Conservation (phyloP, 495 filamentous ascomycete genomes). For the Aspergillus baeticus region DNA sequence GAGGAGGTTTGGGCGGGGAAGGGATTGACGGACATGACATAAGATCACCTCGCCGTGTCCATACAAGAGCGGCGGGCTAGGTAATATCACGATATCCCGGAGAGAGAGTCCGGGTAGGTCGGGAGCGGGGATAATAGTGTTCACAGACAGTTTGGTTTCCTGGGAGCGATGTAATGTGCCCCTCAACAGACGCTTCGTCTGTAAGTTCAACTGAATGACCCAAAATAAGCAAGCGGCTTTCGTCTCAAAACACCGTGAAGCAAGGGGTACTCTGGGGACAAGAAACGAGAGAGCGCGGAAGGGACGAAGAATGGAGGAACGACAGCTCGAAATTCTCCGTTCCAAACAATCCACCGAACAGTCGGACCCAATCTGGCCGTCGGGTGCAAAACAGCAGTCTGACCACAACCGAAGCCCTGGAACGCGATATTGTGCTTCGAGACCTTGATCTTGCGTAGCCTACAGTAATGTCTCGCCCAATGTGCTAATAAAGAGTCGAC, state of each 20-base stretch:
- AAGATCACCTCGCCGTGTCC: slow-evolving; percentile 36
- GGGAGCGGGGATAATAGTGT: slow-evolving; percentile 1
- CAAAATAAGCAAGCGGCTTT: slow-evolving; percentile 2
- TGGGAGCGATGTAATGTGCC: background rate
- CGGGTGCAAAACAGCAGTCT: slow-evolving; percentile 17
- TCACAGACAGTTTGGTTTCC: background rate
- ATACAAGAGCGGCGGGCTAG: slow-evolving; percentile 24
- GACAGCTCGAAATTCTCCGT: slow-evolving; percentile 20
- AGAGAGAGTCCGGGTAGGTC: background rate
- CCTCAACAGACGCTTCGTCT: background rate
- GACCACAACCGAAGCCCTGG: background rate
- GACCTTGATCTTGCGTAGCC: background rate
- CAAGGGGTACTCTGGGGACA: slow-evolving; percentile 11
- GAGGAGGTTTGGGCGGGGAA: slow-evolving; percentile 34
- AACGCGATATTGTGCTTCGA: slow-evolving; percentile 1
- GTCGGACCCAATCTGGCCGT: slow-evolving; percentile 19
- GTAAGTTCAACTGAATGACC: slow-evolving; percentile 8
- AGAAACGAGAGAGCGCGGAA: slow-evolving; percentile 13
- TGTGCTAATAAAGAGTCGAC: background rate
- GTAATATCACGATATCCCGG: slow-evolving; percentile 1
- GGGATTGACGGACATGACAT: slow-evolving; percentile 49
- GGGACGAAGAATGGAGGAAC: slow-evolving; percentile 16
- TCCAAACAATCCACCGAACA: slow-evolving; percentile 21
- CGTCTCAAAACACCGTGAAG: slow-evolving; percentile 1
- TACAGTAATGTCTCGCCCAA: background rate